Evolutionary conservation across 179 eudicot genomes (phyloP).

Genomic region (Vitellaria paradoxa): DNA sequence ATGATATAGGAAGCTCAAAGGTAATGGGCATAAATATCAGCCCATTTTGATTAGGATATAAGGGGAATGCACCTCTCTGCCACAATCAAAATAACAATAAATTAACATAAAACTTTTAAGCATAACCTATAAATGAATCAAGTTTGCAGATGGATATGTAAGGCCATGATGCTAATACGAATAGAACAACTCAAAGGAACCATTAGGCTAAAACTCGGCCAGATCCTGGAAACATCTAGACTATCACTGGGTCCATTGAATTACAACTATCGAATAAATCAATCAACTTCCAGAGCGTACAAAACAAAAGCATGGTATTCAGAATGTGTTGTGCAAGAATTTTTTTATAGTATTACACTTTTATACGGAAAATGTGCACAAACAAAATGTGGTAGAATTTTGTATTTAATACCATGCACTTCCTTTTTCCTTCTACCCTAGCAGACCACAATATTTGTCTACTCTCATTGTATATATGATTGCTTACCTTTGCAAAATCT

Average conservation of each 20-base stretch:
- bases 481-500: constrained; percentile 82
- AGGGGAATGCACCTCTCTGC: constrained; percentile 88
- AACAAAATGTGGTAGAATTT: not conserved
- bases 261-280: not conserved
- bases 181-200: not conserved
- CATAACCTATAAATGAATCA: not conserved
- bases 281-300: not conserved
- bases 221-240: constrained; percentile 1
- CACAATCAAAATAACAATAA: constrained; percentile 24
- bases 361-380: not conserved
- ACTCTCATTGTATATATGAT: not conserved
- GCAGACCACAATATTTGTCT: not conserved
- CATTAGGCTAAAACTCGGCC: not conserved
- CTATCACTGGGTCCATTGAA: not conserved
- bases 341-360: not conserved
- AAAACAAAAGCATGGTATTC: not conserved
- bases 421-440: not conserved
- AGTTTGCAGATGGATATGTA: not conserved
- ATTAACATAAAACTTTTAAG: not conserved
- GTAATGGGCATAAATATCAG: constrained; percentile 69
- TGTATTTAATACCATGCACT: not conserved
- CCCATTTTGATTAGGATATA: constrained; percentile 38
- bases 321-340: not conserved
- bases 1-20: constrained; percentile 60
- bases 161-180: not conserved